Base-by-base conservation (phyloP, 495 filamentous ascomycete genomes). In the Stereocaulon alpinum region DNA sequence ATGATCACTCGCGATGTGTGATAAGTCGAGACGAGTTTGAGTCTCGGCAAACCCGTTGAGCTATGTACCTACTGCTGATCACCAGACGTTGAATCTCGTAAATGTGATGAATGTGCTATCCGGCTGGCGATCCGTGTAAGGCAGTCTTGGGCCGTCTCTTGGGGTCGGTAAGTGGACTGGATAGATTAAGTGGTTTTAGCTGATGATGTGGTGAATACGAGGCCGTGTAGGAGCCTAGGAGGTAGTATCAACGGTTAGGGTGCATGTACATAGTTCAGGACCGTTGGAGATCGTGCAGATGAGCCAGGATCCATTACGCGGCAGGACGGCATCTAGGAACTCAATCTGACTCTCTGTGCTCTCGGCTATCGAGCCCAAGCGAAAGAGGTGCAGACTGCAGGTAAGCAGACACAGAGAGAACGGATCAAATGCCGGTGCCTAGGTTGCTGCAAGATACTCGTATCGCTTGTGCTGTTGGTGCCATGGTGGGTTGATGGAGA, bases 391-490 rank as follows among this genome's bases (percentile, higher is more conserved):
- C 49, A 52, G 49, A 37, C 6, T 37, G 34, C 9, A 22, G 18
- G 2, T 18, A 20, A 17, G 6, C 30, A 11, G 18, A 52, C n/a
- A 4, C 10, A 29, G 24, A 24, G 24, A 24, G 24, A n/a, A n/a
- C 48, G 27, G 20, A 52, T 18, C 49, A 11, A 52, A 6, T 37
- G 12, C 29, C 49, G 29, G 49, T 37, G 49, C 30, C 2, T 52
- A 52, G 49, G 49, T 52, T 52, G 30, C 30, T 52, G 49, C 34
- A 37, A 52, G 49, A 52, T 32, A 27, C 49, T 52, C 49, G 49
- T 52, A 52, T 52, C 27, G n/a, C 49, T 3, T 52, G 15, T 30
- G 24, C 11, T 30, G 27, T 29, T 50, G 15, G 24, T 50, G 27
- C 47, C 32, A n/a, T 32, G 14, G 32, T 52, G 15, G 34, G 17